A percentile compares a stretch with the other conserved stretches of the same genome.
phyloP scores from a whole-genome alignment of 306 rosid genomes.

The Citrullus colocynthis region DNA sequence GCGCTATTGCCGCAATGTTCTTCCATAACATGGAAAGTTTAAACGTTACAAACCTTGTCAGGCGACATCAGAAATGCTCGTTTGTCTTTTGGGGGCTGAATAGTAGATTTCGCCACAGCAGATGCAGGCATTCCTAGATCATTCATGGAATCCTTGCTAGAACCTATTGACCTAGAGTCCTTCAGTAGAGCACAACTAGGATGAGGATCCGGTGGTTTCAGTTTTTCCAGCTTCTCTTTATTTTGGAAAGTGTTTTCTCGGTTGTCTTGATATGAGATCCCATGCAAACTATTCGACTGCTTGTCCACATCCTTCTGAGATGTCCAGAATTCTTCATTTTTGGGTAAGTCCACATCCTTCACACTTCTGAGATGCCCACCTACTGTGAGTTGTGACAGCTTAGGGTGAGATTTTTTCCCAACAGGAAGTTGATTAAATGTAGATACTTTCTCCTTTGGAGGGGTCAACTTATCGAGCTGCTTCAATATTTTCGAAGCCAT shows the following conservation, averaged over 20 bases:
- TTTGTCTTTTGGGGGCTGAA: slow-evolving; percentile 30
- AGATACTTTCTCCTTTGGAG: slow-evolving; percentile 54
- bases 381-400: slow-evolving; percentile 58
- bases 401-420: slow-evolving; percentile 41
- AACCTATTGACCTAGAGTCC: slow-evolving; percentile 14
- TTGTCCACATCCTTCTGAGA: slow-evolving; percentile 45
- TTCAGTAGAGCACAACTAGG: slow-evolving; percentile 18
- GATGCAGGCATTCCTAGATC: slow-evolving; percentile 19
- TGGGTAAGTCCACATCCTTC: slow-evolving; percentile 57
- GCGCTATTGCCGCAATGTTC: not conserved
- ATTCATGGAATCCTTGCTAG: slow-evolving; percentile 17
- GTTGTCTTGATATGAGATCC: slow-evolving; percentile 14
- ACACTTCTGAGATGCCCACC: slow-evolving; percentile 62
- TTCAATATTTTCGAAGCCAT: slow-evolving; percentile 66
- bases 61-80: slow-evolving; percentile 64
- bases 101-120: slow-evolving; percentile 13
- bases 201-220: slow-evolving; percentile 22
- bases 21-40: not conserved
- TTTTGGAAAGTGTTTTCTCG: slow-evolving; percentile 21
- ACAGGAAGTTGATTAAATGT: slow-evolving; percentile 20
- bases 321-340: slow-evolving; percentile 39
- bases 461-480: slow-evolving; percentile 62
- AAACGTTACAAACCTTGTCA: slow-evolving; percentile 46
- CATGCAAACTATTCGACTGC: not conserved
- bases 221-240: slow-evolving; percentile 34